A percentile compares a stretch with the other conserved stretches of the same genome.
phyloP scores from a whole-genome alignment of 176 grass and related monocot species.

The Phragmites australis region DNA sequence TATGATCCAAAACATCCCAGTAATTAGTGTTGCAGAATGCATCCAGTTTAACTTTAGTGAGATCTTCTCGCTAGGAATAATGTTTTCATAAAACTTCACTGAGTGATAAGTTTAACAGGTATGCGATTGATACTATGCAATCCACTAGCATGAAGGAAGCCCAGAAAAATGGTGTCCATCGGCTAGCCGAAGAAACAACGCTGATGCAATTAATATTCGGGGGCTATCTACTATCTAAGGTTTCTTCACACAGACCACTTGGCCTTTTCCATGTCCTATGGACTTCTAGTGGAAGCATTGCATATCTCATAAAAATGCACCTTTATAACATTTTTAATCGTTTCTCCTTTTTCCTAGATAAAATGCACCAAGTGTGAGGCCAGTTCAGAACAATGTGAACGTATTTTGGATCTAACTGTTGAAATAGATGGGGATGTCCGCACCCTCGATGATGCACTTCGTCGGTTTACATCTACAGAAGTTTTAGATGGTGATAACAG shows the following conservation, averaged over 20 bases:
- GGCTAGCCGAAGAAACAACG: constrained; percentile 73
- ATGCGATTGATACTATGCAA: constrained; percentile 91
- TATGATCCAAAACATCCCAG: background rate
- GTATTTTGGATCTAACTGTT: constrained; percentile 91
- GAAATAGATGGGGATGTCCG: constrained; percentile 79
- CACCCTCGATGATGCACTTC: constrained; percentile 84
- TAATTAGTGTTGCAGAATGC: constrained; percentile 4
- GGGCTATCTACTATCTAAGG: constrained; percentile 90
- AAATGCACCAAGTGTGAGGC: constrained; percentile 71
- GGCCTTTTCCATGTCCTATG: constrained; percentile 27
- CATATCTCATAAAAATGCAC: constrained; percentile 18
- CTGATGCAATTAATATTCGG: constrained; percentile 86
- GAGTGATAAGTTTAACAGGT: constrained; percentile 58
- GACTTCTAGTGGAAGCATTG: constrained; percentile 6
- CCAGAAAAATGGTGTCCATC: constrained; percentile 40
- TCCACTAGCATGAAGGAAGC: constrained; percentile 74
- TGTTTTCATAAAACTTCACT: constrained; percentile 29
- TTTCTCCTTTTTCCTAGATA: constrained; percentile 62
- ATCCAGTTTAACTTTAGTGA: constrained; percentile 1
- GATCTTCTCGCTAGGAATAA: background rate
- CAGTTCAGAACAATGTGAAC: constrained; percentile 73
- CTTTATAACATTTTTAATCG: constrained; percentile 6
- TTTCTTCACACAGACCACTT: constrained; percentile 29
- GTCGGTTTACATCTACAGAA: constrained; percentile 82
- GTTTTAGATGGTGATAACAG: constrained; percentile 87